Percentiles rank a stretch among this genome's conserved stretches.
Conservation (phyloP, 768 basidiomycete genomes). For the Macrocybe gigantea region DNA sequence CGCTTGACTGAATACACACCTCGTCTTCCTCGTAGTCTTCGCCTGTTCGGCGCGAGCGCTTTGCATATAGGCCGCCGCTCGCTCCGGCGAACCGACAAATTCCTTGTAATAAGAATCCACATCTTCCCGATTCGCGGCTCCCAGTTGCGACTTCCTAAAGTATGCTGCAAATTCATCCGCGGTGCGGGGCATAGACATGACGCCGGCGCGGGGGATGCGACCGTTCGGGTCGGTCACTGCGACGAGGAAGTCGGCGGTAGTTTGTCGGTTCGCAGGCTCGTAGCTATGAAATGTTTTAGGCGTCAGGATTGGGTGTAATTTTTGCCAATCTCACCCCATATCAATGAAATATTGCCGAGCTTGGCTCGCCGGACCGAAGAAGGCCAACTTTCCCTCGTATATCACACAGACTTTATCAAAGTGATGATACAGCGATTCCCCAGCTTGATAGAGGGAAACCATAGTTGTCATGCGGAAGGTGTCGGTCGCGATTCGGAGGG, state of each 20-base stretch:
- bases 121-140: slow-evolving; percentile 36
- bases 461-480: slow-evolving; percentile 50
- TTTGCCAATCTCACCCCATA: slow-evolving; percentile 30
- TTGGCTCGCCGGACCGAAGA: slow-evolving; percentile 61
- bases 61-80: slow-evolving; percentile 34
- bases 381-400: slow-evolving; percentile 68
- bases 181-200: slow-evolving; percentile 41
- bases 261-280: slow-evolving; percentile 56
- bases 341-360: slow-evolving; percentile 70
- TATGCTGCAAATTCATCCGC: slow-evolving; percentile 52
- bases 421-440: slow-evolving; percentile 54
- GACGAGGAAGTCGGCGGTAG: slow-evolving; percentile 61
- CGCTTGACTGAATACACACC: slow-evolving; percentile 13
- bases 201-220: slow-evolving; percentile 41
- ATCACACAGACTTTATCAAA: slow-evolving; percentile 84
- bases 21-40: slow-evolving; percentile 29
- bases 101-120: slow-evolving; percentile 37
- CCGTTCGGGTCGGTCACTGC: slow-evolving; percentile 55
- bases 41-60: slow-evolving; percentile 50
- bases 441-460: slow-evolving; percentile 84
- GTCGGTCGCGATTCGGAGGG: slow-evolving; percentile 61
- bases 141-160: slow-evolving; percentile 35
- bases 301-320: not conserved
- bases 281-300: slow-evolving; percentile 26
- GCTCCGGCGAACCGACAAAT: slow-evolving; percentile 39